These are phyloP conservation scores for Chaetomidium leptoderma DNA, from an alignment of 495 filamentous ascomycete species.

Conservation along the genomic window DNA sequence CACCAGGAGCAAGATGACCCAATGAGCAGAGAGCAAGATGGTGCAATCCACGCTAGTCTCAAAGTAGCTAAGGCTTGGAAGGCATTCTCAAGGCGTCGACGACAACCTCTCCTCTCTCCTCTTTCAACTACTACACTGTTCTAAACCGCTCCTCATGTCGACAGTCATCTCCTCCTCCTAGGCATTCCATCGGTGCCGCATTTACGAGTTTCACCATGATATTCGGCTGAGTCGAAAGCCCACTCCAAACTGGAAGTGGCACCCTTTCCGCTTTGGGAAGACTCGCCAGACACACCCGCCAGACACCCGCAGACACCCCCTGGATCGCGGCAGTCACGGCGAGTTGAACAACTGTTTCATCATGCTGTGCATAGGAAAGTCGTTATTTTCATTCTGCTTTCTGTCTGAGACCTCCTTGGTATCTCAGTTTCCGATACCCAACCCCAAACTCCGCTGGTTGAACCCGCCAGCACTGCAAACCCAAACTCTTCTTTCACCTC, in stretches of 20 bases:
- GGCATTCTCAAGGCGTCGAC: conserved; percentile 23
- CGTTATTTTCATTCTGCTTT: conserved; percentile 5
- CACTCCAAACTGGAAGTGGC: neutral
- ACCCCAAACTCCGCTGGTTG: conserved; percentile 1
- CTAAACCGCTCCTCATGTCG: neutral
- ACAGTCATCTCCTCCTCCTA: neutral
- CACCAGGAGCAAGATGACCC: no score
- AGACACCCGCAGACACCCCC: neutral
- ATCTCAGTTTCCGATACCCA: neutral
- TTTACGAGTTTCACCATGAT: neutral
- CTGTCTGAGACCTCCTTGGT: neutral
- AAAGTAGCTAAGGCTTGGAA: conserved; percentile 19
- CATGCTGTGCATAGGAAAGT: neutral
- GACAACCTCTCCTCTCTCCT: conserved; percentile 14
- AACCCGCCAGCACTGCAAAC: neutral
- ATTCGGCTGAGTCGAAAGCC: neutral
- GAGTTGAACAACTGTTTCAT: neutral
- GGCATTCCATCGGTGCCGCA: conserved; percentile 8
- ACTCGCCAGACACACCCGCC: neutral
- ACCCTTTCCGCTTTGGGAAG: conserved; percentile 4
- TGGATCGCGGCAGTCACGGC: neutral
- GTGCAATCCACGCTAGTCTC: conserved; percentile 36
- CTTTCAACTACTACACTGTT: conserved; percentile 7
- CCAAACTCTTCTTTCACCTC: neutral
- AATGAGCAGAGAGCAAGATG: conserved; percentile 16